Percentiles rank a stretch among this genome's conserved stretches.
These are phyloP conservation scores for Davidsoniella neocaledoniae DNA, from an alignment of 2,329 filamentous ascomycete species.

Conservation along the genomic window DNA sequence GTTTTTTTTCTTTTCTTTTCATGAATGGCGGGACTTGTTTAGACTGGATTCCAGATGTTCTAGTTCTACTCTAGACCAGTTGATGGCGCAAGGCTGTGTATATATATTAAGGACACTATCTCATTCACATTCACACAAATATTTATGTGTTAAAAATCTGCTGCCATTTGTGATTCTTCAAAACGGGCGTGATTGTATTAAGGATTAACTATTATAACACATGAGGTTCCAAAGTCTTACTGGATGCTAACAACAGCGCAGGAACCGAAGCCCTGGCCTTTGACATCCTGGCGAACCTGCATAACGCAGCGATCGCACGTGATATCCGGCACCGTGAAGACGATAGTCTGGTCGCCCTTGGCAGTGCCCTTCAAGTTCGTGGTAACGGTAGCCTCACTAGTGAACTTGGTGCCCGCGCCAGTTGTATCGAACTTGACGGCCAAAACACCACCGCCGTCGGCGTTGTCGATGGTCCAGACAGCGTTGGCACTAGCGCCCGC, in stretches of 20 bases:
- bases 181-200: too few relatives aligned
- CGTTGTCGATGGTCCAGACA: constrained; percentile 2
- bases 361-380: constrained; percentile 1
- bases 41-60: too few relatives aligned
- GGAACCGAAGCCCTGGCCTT: constrained; percentile 6
- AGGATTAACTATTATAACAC: too few relatives aligned
- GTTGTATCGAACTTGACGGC: constrained; percentile 3
- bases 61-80: too few relatives aligned
- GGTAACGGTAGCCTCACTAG: background rate
- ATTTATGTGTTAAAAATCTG: too few relatives aligned
- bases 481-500: background rate
- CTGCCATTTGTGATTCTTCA: too few relatives aligned
- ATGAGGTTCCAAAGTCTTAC: background rate
- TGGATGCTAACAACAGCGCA: constrained; percentile 8
- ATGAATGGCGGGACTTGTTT: background rate
- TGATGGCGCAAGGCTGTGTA: too few relatives aligned
- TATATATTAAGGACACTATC: too few relatives aligned
- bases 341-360: constrained; percentile 4
- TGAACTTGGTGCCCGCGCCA: constrained; percentile 4
- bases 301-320: constrained; percentile 2
- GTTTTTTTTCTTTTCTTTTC: background rate
- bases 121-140: too few relatives aligned
- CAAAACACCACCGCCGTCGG: constrained; percentile 1
- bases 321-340: constrained; percentile 1
- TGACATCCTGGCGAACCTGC: constrained; percentile 6